Conservation (phyloP, 2,329 filamentous ascomycete species). For the Chaetomiaceae sp. region DNA sequence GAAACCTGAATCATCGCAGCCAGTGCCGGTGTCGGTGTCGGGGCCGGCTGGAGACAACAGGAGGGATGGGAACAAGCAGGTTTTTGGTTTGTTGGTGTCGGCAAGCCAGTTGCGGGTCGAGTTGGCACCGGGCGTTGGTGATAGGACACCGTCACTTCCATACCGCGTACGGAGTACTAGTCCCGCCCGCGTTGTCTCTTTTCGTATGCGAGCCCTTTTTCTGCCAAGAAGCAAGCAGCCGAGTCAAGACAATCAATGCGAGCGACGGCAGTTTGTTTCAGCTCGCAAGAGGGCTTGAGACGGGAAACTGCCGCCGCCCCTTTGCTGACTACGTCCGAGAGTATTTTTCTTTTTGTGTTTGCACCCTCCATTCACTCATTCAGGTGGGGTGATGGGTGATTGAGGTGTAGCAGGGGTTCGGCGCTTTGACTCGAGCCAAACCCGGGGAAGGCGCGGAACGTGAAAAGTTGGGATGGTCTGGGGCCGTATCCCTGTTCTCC, state of each 20-base stretch:
- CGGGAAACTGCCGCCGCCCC: not conserved
- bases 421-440: slow-evolving; percentile 2
- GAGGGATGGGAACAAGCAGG: not conserved
- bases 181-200: too few relatives aligned
- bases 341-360: slow-evolving; percentile 1
- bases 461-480: slow-evolving; percentile 8
- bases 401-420: not conserved
- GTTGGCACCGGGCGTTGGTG: slow-evolving; percentile 9
- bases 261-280: not conserved
- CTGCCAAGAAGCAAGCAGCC: slow-evolving; percentile 13
- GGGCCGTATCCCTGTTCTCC: not conserved
- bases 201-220: too few relatives aligned
- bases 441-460: slow-evolving; percentile 5
- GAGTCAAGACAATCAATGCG: slow-evolving; percentile 1
- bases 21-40: slow-evolving; percentile 1
- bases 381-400: too few relatives aligned
- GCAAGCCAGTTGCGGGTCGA: not conserved
- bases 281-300: not conserved
- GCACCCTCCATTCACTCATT: too few relatives aligned
- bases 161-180: too few relatives aligned
- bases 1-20: not conserved
- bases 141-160: too few relatives aligned
- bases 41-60: not conserved
- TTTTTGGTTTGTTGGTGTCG: slow-evolving; percentile 1
- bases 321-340: not conserved